Evolutionary conservation across 441 rosid genomes (phyloP).

Genomic region (Hura crepitans): DNA sequence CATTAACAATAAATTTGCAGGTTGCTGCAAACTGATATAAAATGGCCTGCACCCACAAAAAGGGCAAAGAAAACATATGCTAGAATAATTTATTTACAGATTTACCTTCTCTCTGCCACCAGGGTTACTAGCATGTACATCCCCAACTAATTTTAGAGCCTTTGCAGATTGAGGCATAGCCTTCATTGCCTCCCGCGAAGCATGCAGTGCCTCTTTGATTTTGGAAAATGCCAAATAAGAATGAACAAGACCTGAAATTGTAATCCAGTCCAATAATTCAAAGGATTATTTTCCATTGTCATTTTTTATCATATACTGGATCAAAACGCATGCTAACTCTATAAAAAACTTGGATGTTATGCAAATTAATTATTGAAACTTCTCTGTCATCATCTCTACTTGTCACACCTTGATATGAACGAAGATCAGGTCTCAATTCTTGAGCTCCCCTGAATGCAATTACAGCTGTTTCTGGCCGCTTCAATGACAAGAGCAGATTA

Average conservation of each 20-base stretch:
- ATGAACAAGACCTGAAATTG: slow-evolving; percentile 77
- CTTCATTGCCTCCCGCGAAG: slow-evolving; percentile 97
- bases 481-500: slow-evolving; percentile 66
- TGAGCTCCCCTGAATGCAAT: slow-evolving; percentile 87
- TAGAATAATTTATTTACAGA: background rate
- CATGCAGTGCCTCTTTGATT: slow-evolving; percentile 85
- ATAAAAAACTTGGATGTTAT: slow-evolving; percentile 6
- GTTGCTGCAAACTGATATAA: background rate
- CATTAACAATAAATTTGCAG: slow-evolving; percentile 9
- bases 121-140: slow-evolving; percentile 84
- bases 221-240: slow-evolving; percentile 84
- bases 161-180: slow-evolving; percentile 99
- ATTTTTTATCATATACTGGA: slow-evolving; percentile 14
- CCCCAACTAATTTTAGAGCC: slow-evolving; percentile 92
- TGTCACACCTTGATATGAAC: slow-evolving; percentile 85
- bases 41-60: slow-evolving; percentile 8
- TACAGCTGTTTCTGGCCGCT: slow-evolving; percentile 88
- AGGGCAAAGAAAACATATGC: background rate
- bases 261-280: slow-evolving; percentile 24
- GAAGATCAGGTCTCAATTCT: slow-evolving; percentile 93
- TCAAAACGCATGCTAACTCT: slow-evolving; percentile 3
- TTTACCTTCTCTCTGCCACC: slow-evolving; percentile 93
- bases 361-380: slow-evolving; percentile 20
- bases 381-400: slow-evolving; percentile 8
- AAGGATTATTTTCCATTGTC: slow-evolving; percentile 3